Percentiles rank a stretch among this genome's conserved stretches.
phyloP scores from a whole-genome alignment of 306 rosid species.

The Bauhinia variegata region DNA sequence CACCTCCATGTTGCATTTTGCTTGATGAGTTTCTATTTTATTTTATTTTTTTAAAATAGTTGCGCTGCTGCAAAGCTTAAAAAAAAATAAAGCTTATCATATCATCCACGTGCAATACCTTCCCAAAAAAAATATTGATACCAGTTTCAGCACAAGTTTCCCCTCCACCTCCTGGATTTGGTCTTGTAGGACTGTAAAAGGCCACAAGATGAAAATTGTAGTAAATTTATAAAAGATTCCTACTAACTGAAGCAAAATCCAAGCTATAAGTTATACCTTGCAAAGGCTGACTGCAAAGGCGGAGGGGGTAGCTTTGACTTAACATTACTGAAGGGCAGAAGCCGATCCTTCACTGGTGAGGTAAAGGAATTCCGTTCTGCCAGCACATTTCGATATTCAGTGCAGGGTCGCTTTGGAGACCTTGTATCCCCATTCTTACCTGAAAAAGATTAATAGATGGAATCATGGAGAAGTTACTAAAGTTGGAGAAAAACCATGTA shows the following conservation, averaged over 20 bases:
- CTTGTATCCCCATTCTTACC: conserved; percentile 83
- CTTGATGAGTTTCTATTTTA: conserved; percentile 3
- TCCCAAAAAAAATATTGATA: conserved; percentile 82
- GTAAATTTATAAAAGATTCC: conserved; percentile 28
- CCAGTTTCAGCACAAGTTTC: conserved; percentile 99
- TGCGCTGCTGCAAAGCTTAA: conserved; percentile 12
- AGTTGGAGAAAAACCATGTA: conserved; percentile 15
- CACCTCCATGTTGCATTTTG: conserved; percentile 18
- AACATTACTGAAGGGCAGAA: conserved; percentile 62
- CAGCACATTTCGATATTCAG: conserved; percentile 68
- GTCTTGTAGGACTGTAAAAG: conserved; percentile 99
- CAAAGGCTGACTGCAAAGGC: conserved; percentile 95
- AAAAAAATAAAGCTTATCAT: neutral
- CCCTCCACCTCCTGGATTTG: conserved; percentile 98
- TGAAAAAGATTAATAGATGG: conserved; percentile 45
- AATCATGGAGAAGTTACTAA: conserved; percentile 11
- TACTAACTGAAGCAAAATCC: conserved; percentile 23
- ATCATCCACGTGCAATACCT: conserved; percentile 53
- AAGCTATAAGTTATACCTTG: conserved; percentile 58
- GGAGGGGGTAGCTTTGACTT: conserved; percentile 85
- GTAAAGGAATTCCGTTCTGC: conserved; percentile 80
- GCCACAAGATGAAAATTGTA: conserved; percentile 38
- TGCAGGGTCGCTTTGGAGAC: conserved; percentile 80
- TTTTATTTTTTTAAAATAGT: conserved; percentile 18
- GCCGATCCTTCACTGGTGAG: conserved; percentile 92